These are phyloP conservation scores for Neurospora sp. DNA, from an alignment of 495 filamentous ascomycete genomes.

Conservation along the genomic window DNA sequence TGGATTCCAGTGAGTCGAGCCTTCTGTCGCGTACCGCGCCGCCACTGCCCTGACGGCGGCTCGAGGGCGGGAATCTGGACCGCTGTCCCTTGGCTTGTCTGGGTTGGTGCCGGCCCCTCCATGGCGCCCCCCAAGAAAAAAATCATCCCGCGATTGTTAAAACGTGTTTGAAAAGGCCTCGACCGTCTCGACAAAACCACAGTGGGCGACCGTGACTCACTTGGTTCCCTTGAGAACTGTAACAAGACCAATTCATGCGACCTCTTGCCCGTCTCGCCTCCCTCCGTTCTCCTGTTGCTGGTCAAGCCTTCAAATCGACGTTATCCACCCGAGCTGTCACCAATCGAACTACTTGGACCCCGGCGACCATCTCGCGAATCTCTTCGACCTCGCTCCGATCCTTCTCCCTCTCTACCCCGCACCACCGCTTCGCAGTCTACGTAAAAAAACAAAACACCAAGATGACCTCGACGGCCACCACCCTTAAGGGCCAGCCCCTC, in stretches of 20 bases:
- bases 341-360: not conserved
- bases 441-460: constrained; percentile 28
- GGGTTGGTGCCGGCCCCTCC: not conserved
- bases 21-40: not conserved
- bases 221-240: constrained; percentile 10
- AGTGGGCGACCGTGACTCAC: constrained; percentile 18
- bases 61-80: not conserved
- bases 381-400: constrained; percentile 6
- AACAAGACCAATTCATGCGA: constrained; percentile 14
- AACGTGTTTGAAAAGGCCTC: not conserved
- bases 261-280: constrained; percentile 11
- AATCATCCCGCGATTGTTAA: not conserved
- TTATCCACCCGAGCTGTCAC: constrained; percentile 2
- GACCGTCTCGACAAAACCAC: not conserved
- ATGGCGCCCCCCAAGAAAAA: not conserved
- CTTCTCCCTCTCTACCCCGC: constrained; percentile 14
- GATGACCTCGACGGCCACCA: constrained; percentile 49
- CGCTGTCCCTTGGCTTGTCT: not conserved
- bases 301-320: constrained; percentile 12
- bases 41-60: not conserved
- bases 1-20: not conserved
- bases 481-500: constrained; percentile 79
- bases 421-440: constrained; percentile 2
- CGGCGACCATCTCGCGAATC: constrained; percentile 3
- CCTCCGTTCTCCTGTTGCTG: constrained; percentile 17